These are phyloP conservation scores for Tricharina praecox DNA, from an alignment of 495 filamentous ascomycete genomes.

Conservation along the genomic window DNA sequence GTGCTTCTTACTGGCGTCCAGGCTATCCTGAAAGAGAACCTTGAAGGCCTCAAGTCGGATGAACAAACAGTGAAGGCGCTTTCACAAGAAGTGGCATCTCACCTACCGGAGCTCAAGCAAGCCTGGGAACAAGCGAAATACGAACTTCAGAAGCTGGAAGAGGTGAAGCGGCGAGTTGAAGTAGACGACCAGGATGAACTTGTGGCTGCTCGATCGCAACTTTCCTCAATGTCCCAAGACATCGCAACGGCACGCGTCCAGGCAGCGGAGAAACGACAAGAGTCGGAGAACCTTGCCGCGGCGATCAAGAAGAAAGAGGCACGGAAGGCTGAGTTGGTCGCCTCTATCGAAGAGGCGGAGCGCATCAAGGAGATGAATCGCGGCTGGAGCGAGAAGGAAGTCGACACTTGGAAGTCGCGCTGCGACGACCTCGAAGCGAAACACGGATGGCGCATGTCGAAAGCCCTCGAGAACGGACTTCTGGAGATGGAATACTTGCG, in stretches of 20 bases:
- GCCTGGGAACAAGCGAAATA: slow-evolving; percentile 36
- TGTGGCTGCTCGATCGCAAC: slow-evolving; percentile 58
- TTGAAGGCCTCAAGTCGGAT: slow-evolving; percentile 60
- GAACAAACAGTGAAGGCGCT: slow-evolving; percentile 49
- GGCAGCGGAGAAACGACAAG: slow-evolving; percentile 46
- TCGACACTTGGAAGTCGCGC: slow-evolving; percentile 27
- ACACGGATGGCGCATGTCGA: slow-evolving; percentile 62
- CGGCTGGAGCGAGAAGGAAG: slow-evolving; percentile 71
- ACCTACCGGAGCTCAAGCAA: slow-evolving; percentile 47
- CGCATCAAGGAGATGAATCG: slow-evolving; percentile 69
- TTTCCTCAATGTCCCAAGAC: slow-evolving; percentile 47
- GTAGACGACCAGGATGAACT: slow-evolving; percentile 52
- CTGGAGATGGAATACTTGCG: slow-evolving; percentile 64
- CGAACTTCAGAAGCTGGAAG: slow-evolving; percentile 40
- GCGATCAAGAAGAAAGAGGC: slow-evolving; percentile 47
- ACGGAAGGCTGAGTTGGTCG: slow-evolving; percentile 39
- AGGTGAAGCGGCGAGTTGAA: slow-evolving; percentile 48
- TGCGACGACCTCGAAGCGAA: slow-evolving; percentile 49
- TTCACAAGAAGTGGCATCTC: slow-evolving; percentile 43
- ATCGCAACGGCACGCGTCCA: slow-evolving; percentile 48
- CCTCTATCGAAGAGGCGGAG: slow-evolving; percentile 66
- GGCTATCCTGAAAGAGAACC: slow-evolving; percentile 56
- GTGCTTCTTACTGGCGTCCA: slow-evolving; percentile 71
- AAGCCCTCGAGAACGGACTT: slow-evolving; percentile 40
- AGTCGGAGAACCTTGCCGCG: slow-evolving; percentile 45